Conservation (phyloP, 2,329 filamentous ascomycete species). For the Hypoxylon sp. region DNA sequence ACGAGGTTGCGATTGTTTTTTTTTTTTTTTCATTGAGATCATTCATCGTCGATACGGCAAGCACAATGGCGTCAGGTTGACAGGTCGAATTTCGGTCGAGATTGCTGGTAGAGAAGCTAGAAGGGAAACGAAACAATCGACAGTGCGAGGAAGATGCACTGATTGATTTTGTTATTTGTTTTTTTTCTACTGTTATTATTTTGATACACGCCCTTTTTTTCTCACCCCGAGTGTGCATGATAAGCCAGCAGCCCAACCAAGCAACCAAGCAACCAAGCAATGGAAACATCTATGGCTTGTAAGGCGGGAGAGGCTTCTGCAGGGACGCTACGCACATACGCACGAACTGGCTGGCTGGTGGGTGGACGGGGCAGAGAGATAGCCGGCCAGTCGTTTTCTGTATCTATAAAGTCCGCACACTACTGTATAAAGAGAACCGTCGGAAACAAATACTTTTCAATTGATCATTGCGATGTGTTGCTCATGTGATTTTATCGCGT, state of each 20-base stretch:
- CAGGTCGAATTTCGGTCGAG: conserved; percentile 35
- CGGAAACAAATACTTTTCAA: conserved; percentile 20
- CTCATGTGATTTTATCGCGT: no score
- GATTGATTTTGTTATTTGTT: no score
- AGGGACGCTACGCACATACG: no score
- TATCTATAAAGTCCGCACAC: conserved; percentile 35
- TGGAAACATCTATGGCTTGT: no score
- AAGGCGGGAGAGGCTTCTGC: no score
- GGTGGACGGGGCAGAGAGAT: conserved; percentile 15
- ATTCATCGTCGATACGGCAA: conserved; percentile 20
- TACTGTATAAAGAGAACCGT: conserved; percentile 33
- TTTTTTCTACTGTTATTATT: no score
- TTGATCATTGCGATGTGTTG: no score
- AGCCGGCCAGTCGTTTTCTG: conserved; percentile 32
- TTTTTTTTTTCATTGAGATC: no score
- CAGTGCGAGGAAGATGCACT: conserved; percentile 21
- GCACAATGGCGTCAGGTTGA: conserved; percentile 34
- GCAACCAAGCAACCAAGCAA: no score
- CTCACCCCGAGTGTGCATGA: conserved; percentile 18
- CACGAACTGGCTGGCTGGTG: no score
- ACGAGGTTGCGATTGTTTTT: conserved; percentile 28
- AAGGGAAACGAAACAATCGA: conserved; percentile 6
- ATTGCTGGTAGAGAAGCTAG: conserved; percentile 34
- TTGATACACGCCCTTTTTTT: conserved; percentile 33
- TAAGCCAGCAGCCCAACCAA: conserved; percentile 20